Evolutionary conservation across 192 early-diverging fungal species (phyloP).

Genomic region (Podila minutissima): DNA sequence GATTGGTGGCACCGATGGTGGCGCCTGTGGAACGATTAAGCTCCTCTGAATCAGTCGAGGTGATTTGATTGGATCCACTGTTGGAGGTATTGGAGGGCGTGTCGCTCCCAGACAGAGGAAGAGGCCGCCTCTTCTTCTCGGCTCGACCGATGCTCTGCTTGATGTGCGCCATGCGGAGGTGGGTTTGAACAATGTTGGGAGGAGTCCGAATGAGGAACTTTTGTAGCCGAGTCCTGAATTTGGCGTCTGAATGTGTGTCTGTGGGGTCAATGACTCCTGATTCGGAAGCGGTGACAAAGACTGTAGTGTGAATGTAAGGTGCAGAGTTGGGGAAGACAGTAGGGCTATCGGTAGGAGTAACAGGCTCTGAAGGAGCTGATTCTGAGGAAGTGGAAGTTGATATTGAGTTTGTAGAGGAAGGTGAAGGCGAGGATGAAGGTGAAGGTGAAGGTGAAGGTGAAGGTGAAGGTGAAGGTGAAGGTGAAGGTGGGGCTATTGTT

Average conservation of each 20-base stretch:
- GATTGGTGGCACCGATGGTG: too few species aligned
- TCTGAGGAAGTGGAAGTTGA: background rate
- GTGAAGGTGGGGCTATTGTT: background rate
- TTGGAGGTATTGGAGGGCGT: background rate
- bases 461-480: too few species aligned
- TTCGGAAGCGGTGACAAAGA: too few species aligned
- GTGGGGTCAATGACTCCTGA: background rate
- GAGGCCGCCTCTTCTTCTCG: slow-evolving; percentile 9
- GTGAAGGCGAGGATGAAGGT: too few species aligned
- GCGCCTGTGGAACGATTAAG: too few species aligned
- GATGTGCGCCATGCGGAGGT: slow-evolving; percentile 10
- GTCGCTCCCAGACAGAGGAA: background rate
- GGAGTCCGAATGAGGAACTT: slow-evolving; percentile 18
- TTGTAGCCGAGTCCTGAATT: slow-evolving; percentile 23
- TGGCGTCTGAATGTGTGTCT: slow-evolving; percentile 5
- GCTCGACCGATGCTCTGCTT: slow-evolving; percentile 13
- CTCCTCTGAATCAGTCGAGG: too few species aligned
- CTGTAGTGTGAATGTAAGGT: too few species aligned
- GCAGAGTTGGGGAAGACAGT: too few species aligned
- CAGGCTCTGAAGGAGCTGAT: background rate
- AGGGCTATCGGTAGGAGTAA: too few species aligned
- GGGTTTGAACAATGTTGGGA: slow-evolving; percentile 29
- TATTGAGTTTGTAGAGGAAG: too few species aligned
- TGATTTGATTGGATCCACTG: too few species aligned
- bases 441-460: too few species aligned